Evolutionary conservation across 257 asterid species (phyloP), one percentile per base, ranked within the genome.

Genomic region (Lycium barbarum): DNA sequence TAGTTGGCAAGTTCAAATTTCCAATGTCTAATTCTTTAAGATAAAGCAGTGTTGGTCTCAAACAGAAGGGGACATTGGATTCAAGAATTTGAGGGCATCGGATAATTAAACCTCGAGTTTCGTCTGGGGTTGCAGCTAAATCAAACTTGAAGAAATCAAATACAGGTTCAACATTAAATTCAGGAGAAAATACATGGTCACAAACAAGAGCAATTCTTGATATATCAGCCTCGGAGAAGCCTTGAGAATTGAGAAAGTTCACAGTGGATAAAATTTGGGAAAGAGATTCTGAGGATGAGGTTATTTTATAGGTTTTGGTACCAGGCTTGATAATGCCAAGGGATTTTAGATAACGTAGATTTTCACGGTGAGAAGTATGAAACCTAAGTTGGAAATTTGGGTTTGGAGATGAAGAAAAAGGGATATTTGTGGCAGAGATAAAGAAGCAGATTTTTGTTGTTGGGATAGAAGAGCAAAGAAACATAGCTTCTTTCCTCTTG

Each of bases 81-180:
- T 71, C 85, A 17, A 89, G 89, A 84, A 89, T 84, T 59, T 83
- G 49, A 45, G 91, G 91, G 22, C 91, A 89, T 5, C 83, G 83
- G 6, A 84, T 84, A 26, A 89, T 87, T 36, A 89, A 58, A 79
- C 84, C 67, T n/a, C 73, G 80, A 35, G 91, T 83, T 65, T 89
- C 91, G 72, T 87, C 88, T 17, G 83, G 80, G 14, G 86, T 82
- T 15, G 91, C 91, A 20, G 76, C 85, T 58, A 89, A 83, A n/a
- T 87, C 89, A 12, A 11, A 9, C 55, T 57, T 71, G 8, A 89
- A 79, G 84, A 89, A 87, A 15, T 80, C 87, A 22, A 85, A 85
- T 10, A 85, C 80, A 3, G 85, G 84, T 49, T 87, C 82, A 40
- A 87, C 43, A 70, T 11, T 65, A 82, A 83, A 85, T 8, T 58